These are phyloP conservation scores for Agrostemma githago DNA, from an alignment of 148 eudicot species.

Conservation along the genomic window DNA sequence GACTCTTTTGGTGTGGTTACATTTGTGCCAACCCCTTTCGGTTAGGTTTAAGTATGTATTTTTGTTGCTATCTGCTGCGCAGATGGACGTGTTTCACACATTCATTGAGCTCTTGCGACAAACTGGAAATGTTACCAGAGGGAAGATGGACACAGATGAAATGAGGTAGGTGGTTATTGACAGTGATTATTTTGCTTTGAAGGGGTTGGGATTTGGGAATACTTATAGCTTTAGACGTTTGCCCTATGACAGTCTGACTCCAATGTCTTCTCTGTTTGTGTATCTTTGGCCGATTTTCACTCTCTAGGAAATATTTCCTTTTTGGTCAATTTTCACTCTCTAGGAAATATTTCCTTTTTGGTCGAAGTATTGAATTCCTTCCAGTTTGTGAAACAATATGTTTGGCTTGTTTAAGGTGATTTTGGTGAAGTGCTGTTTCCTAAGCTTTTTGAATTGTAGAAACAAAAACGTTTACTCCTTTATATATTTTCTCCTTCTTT, in stretches of 20 bases:
- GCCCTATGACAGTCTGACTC: not conserved
- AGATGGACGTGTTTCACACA: constrained; percentile 97
- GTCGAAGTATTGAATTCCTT: too few relatives aligned
- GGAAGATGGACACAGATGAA: constrained; percentile 70
- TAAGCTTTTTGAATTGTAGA: not conserved
- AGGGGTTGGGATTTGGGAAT: not conserved
- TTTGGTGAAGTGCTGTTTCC: not conserved
- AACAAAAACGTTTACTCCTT: not conserved
- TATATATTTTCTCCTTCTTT: too few relatives aligned
- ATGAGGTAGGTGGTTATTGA: constrained; percentile 48
- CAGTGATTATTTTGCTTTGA: not conserved
- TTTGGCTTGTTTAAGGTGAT: not conserved
- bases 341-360: not conserved
- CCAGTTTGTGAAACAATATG: too few relatives aligned
- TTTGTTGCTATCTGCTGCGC: constrained; percentile 32
- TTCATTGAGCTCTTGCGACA: constrained; percentile 94
- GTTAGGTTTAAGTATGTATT: constrained; percentile 1
- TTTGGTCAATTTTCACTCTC: not conserved
- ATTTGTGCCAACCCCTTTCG: not conserved
- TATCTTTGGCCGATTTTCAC: not conserved
- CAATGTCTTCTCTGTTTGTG: not conserved
- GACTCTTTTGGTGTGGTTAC: not conserved
- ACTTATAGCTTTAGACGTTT: constrained; percentile 2
- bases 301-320: not conserved
- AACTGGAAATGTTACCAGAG: constrained; percentile 89